Evolutionary conservation across 2,329 filamentous ascomycete genomes (phyloP).

Genomic region (Hortaea sp.): DNA sequence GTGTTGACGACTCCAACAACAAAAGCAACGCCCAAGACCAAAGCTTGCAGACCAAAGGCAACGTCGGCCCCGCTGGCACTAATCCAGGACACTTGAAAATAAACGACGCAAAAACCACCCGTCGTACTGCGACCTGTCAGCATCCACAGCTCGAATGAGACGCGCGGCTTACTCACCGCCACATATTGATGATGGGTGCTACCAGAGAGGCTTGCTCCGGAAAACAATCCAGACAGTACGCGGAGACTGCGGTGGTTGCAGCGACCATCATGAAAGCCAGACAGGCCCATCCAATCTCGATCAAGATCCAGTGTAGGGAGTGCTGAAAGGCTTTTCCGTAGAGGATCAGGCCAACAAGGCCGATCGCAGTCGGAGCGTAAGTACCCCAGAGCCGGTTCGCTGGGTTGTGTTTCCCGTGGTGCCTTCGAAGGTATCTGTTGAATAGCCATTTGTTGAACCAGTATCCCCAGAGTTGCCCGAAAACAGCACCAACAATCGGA

Average conservation of each 20-base stretch:
- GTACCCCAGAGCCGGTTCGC: slow-evolving; percentile 25
- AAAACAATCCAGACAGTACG: slow-evolving; percentile 26
- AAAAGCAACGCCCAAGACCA: slow-evolving; percentile 16
- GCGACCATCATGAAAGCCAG: slow-evolving; percentile 7
- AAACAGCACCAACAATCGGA: slow-evolving; percentile 24
- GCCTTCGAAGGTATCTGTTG: slow-evolving; percentile 22
- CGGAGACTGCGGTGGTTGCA: slow-evolving; percentile 25
- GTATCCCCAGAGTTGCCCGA: slow-evolving; percentile 27
- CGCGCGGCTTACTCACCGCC: slow-evolving; percentile 10
- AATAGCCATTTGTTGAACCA: slow-evolving; percentile 29
- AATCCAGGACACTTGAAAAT: slow-evolving; percentile 28
- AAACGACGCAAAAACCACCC: slow-evolving; percentile 25
- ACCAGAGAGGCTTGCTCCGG: slow-evolving; percentile 24
- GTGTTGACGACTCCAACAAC: slow-evolving; percentile 20
- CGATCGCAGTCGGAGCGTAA: slow-evolving; percentile 23
- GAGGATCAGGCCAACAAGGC: slow-evolving; percentile 24
- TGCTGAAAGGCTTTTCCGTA: slow-evolving; percentile 27
- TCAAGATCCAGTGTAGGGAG: slow-evolving; percentile 21
- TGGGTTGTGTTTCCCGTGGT: slow-evolving; percentile 19
- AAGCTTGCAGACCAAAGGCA: slow-evolving; percentile 26
- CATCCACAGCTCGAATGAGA: not conserved
- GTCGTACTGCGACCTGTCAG: slow-evolving; percentile 2
- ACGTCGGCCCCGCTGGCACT: slow-evolving; percentile 20
- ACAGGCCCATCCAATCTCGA: slow-evolving; percentile 24
- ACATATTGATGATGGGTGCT: slow-evolving; percentile 25